Conservation (phyloP, 441 rosid species). For the Euphorbia schlechtendalii region DNA sequence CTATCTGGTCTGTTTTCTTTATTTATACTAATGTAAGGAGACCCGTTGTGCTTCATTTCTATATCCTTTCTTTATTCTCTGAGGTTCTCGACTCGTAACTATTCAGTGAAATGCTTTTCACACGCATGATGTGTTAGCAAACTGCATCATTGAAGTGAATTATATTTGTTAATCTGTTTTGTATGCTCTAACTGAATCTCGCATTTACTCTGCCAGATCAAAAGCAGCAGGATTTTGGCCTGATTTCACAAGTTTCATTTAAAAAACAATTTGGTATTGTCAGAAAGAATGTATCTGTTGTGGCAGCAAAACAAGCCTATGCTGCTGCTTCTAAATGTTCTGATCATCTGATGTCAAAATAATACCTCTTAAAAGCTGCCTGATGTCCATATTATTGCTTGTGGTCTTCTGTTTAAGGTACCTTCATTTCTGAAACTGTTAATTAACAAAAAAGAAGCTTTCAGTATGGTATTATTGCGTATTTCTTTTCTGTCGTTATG, state of each 20-base stretch:
- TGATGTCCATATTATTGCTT: conserved; percentile 87
- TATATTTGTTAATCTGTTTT: background rate
- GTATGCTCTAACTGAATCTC: conserved; percentile 16
- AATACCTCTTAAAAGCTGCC: conserved; percentile 85
- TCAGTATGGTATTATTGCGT: background rate
- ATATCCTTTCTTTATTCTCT: background rate
- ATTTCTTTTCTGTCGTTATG: background rate
- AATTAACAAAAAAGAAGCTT: background rate
- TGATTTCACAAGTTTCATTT: conserved; percentile 71
- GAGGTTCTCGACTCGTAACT: background rate
- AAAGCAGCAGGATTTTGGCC: conserved; percentile 75
- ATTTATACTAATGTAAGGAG: no score
- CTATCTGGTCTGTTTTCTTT: no score
- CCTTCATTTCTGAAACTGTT: conserved; percentile 13
- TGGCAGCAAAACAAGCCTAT: conserved; percentile 91
- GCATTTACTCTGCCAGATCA: conserved; percentile 61
- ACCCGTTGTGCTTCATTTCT: background rate
- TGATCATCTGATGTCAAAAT: conserved; percentile 77
- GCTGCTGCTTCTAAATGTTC: conserved; percentile 59
- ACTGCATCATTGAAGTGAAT: conserved; percentile 11
- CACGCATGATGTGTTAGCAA: conserved; percentile 5
- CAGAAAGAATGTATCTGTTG: conserved; percentile 81
- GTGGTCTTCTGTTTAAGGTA: conserved; percentile 87
- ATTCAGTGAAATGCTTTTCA: conserved; percentile 2
- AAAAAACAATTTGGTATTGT: conserved; percentile 78